These are phyloP conservation scores for Rubroboletus satanas DNA, from an alignment of 768 basidiomycete species.

Conservation along the genomic window DNA sequence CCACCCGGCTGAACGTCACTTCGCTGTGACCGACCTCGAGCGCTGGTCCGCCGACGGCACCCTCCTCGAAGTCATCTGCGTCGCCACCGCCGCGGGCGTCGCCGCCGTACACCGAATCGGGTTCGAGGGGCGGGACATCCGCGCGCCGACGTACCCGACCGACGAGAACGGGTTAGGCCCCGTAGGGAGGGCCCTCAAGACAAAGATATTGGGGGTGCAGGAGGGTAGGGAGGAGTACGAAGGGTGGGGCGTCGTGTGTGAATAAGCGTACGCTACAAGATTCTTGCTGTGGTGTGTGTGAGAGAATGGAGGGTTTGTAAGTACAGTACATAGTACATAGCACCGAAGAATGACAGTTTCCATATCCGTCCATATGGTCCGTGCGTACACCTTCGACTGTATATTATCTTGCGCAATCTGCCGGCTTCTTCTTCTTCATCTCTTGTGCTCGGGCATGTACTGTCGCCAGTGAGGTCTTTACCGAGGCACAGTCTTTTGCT, in stretches of 20 bases:
- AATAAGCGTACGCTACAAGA: no score
- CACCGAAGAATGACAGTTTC: not conserved
- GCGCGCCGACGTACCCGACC: slow-evolving; percentile 50
- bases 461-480: slow-evolving; percentile 94
- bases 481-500: slow-evolving; percentile 95
- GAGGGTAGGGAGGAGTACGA: slow-evolving; percentile 60
- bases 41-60: slow-evolving; percentile 52
- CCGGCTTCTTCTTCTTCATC: slow-evolving; percentile 38
- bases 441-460: slow-evolving; percentile 96
- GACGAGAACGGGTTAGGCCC: slow-evolving; percentile 41
- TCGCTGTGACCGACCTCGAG: slow-evolving; percentile 61
- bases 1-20: slow-evolving; percentile 49
- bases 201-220: slow-evolving; percentile 74
- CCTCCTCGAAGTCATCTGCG: slow-evolving; percentile 79
- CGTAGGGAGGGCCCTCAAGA: slow-evolving; percentile 67
- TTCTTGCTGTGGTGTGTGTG: no score
- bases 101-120: slow-evolving; percentile 71
- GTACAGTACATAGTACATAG: no score
- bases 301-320: no score
- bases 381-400: not conserved
- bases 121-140: slow-evolving; percentile 59
- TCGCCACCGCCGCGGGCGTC: slow-evolving; percentile 81
- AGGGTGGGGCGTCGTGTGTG: slow-evolving; percentile 53
- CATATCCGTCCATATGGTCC: not conserved
- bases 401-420: no score